phyloP scores from a whole-genome alignment of 306 rosid genomes.

The Ceratonia siliqua region DNA sequence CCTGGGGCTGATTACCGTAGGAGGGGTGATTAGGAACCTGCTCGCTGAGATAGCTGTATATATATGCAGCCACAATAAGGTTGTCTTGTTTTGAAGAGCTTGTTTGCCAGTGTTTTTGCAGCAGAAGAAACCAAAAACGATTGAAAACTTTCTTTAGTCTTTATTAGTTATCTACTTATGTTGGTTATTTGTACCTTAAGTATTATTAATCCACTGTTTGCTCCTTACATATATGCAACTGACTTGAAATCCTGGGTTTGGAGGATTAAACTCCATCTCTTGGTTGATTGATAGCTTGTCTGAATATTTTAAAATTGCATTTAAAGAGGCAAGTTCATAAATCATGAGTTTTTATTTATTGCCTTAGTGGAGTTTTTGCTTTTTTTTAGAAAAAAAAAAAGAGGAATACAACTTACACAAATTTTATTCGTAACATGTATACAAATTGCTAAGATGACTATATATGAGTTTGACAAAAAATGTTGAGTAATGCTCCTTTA shows the following conservation, averaged over 20 bases:
- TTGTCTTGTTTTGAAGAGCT: conserved; percentile 24
- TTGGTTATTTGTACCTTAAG: background rate
- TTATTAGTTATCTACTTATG: conserved; percentile 13
- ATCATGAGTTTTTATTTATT: background rate
- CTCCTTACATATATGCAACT: background rate
- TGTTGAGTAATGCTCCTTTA: no score
- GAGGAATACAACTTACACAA: background rate
- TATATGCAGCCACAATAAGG: conserved; percentile 35
- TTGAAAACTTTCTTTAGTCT: background rate
- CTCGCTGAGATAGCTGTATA: conserved; percentile 9
- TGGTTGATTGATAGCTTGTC: background rate
- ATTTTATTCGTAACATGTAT: no score
- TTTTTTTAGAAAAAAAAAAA: background rate
- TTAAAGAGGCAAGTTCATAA: background rate
- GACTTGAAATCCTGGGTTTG: conserved; percentile 4
- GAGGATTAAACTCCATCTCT: background rate
- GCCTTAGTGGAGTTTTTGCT: background rate
- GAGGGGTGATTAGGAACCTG: conserved; percentile 21
- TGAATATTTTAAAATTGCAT: background rate
- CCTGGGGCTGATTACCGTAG: conserved; percentile 22
- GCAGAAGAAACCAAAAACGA: conserved; percentile 11
- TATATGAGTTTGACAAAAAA: no score
- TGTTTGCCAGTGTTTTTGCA: conserved; percentile 18
- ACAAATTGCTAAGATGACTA: no score
- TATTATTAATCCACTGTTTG: background rate